Evolutionary conservation across 2,329 filamentous ascomycete species (phyloP).

Genomic region (Amesomyces nigricolor): DNA sequence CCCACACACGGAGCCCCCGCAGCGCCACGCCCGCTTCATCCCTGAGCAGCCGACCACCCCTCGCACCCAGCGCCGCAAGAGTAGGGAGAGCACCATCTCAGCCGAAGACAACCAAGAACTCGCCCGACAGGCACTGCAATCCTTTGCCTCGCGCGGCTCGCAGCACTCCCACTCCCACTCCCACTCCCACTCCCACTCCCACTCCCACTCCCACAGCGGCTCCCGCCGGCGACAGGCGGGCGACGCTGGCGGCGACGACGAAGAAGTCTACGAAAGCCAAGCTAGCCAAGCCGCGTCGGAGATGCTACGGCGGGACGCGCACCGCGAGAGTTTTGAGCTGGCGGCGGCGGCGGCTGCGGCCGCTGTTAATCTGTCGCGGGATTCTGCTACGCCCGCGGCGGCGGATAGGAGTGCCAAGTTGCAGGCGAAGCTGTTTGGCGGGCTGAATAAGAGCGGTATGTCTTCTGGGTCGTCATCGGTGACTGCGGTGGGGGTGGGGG

Average conservation of each 20-base stretch:
- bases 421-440: conserved; percentile 48
- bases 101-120: conserved; percentile 56
- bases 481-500: not conserved
- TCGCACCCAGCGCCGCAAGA: conserved; percentile 50
- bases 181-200: too few relatives aligned
- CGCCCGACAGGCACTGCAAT: conserved; percentile 48
- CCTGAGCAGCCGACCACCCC: conserved; percentile 39
- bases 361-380: conserved; percentile 38
- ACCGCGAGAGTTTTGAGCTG: conserved; percentile 48
- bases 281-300: conserved; percentile 72
- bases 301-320: conserved; percentile 58
- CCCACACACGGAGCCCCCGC: conserved; percentile 52
- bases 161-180: conserved; percentile 14
- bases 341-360: conserved; percentile 39
- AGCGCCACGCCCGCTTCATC: conserved; percentile 40
- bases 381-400: conserved; percentile 38
- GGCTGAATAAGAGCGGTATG: conserved; percentile 37
- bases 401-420: conserved; percentile 43
- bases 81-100: conserved; percentile 82
- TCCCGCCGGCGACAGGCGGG: conserved; percentile 24
- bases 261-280: conserved; percentile 66
- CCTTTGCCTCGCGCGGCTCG: conserved; percentile 29
- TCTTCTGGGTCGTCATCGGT: not conserved
- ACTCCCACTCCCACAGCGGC: not conserved
- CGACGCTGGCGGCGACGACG: conserved; percentile 39